Evolutionary conservation across 176 grass and related monocot species (phyloP).

Genomic region (Zoysia pacifica): DNA sequence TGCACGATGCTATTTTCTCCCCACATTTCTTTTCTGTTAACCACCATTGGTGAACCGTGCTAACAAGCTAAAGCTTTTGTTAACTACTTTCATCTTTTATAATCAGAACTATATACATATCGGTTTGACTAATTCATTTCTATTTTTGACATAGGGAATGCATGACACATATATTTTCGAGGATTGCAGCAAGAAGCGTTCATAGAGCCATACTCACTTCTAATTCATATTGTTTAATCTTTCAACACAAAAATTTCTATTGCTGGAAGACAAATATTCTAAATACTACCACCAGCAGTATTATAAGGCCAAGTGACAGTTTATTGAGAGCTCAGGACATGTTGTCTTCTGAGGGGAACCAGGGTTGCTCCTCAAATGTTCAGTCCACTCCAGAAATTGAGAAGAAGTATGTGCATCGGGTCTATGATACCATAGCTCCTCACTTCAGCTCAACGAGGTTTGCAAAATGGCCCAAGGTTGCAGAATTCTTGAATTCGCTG

Average conservation of each 20-base stretch:
- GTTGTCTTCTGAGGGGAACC: not conserved
- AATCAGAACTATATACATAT: not conserved
- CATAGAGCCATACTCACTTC: not conserved
- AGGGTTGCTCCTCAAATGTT: conserved; percentile 39
- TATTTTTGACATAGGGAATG: conserved; percentile 8
- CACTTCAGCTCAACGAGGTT: conserved; percentile 93
- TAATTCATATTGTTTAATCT: not conserved
- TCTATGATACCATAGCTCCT: conserved; percentile 95
- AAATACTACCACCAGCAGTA: conserved; percentile 1
- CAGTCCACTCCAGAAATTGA: conserved; percentile 84
- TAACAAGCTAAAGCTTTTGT: not conserved
- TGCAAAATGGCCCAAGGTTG: conserved; percentile 97
- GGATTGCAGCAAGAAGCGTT: conserved; percentile 23
- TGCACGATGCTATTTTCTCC: not conserved
- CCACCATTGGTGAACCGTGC: not conserved
- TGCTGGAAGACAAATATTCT: not conserved
- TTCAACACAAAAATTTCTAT: not conserved
- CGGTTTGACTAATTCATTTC: not conserved
- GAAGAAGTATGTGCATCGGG: conserved; percentile 79
- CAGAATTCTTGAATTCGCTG: conserved; percentile 72
- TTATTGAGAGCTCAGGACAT: not conserved
- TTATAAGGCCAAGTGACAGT: conserved; percentile 23
- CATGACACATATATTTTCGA: conserved; percentile 44
- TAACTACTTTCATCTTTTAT: not conserved
- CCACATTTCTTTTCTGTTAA: not conserved